A percentile compares a stretch with the other conserved stretches of the same genome.
Evolutionary conservation across 208 protist genomes (phyloP).

Genomic region (Lotmaria passim): DNA sequence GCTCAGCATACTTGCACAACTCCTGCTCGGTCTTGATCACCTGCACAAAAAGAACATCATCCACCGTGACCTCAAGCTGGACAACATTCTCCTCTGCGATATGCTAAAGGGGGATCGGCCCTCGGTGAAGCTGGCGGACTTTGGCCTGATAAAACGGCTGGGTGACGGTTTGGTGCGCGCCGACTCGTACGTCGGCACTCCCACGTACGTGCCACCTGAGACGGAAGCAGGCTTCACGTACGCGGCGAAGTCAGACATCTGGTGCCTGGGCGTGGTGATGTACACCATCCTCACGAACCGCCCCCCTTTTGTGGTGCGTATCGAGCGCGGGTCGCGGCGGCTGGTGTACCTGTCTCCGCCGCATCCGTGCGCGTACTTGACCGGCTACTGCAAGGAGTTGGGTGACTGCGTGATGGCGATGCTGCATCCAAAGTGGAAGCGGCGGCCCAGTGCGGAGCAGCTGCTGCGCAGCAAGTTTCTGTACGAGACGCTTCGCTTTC

Average conservation of each 20-base stretch:
- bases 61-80: conserved; percentile 96
- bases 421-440: conserved; percentile 57
- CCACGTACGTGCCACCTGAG: conserved; percentile 70
- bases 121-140: conserved; percentile 79
- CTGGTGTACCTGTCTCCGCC: background rate
- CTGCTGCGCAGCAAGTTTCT: conserved; percentile 58
- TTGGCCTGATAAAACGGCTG: conserved; percentile 55
- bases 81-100: conserved; percentile 81
- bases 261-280: conserved; percentile 75
- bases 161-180: conserved; percentile 37
- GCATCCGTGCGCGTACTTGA: conserved; percentile 44
- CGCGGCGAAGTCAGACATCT: conserved; percentile 75
- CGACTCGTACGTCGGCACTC: conserved; percentile 57
- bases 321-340: conserved; percentile 11
- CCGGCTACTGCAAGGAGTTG: conserved; percentile 45
- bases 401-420: conserved; percentile 71
- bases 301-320: conserved; percentile 48
- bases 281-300: conserved; percentile 71
- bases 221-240: conserved; percentile 56
- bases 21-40: conserved; percentile 76
- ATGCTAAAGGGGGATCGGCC: background rate
- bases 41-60: conserved; percentile 82
- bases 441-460: conserved; percentile 45
- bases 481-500: conserved; percentile 27
- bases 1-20: conserved; percentile 59